These are phyloP conservation scores for Vanilla planifolia DNA, from an alignment of 106 monocot genomes.

Conservation along the genomic window DNA sequence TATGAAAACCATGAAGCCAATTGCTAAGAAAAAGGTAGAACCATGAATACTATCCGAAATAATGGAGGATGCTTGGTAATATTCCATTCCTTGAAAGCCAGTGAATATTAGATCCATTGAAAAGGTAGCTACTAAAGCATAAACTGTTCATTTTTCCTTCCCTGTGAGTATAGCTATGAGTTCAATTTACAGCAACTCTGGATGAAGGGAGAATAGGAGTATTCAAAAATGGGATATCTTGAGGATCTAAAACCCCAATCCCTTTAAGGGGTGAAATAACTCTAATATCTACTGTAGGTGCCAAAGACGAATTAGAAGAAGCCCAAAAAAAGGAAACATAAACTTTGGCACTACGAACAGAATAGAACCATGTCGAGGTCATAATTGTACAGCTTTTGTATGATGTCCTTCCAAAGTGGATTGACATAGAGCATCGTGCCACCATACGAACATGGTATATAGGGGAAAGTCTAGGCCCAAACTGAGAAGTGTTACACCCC, in stretches of 20 bases:
- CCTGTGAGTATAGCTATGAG: constrained; percentile 4
- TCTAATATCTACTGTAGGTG: neutral
- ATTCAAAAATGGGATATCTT: neutral
- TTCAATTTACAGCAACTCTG: constrained; percentile 4
- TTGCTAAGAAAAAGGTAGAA: constrained; percentile 19
- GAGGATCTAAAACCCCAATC: neutral
- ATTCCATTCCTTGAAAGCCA: constrained; percentile 17
- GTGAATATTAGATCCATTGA: constrained; percentile 6
- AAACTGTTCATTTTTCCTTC: constrained; percentile 7
- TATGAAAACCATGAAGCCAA: constrained; percentile 20
- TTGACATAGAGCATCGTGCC: constrained; percentile 2
- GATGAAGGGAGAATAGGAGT: neutral
- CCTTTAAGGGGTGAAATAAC: neutral
- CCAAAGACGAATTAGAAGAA: constrained; percentile 5
- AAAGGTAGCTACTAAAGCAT: neutral
- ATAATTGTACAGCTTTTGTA: constrained; percentile 9
- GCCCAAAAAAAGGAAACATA: neutral
- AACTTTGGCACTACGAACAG: constrained; percentile 1
- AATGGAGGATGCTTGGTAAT: constrained; percentile 13
- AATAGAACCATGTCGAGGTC: constrained; percentile 6
- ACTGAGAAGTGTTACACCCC: neutral
- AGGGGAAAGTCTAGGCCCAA: constrained; percentile 1
- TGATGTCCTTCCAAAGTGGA: constrained; percentile 7
- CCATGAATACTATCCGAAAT: constrained; percentile 13
- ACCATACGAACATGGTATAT: constrained; percentile 9